Base-by-base conservation (phyloP, 2,329 filamentous ascomycete species). In the Geosmithia flava region DNA sequence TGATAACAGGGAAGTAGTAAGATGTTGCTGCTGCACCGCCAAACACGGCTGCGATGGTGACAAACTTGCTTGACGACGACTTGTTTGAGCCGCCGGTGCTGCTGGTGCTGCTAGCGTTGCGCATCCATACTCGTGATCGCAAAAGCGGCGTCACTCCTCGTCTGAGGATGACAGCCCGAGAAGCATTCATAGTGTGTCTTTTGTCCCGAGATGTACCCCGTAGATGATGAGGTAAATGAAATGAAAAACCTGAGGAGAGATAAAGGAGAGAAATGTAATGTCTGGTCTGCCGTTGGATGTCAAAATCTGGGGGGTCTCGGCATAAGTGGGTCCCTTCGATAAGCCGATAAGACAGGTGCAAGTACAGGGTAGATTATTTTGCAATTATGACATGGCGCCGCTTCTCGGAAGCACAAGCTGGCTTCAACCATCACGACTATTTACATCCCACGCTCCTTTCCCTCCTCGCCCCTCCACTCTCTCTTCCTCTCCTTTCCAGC, bases 1-100 rank as follows among this genome's bases (percentile, higher is more conserved):
- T 61, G 51, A 70, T 51, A 17, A 52, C 53, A 20, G 65, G 65
- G 52, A 68, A 68, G 49, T 59, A 65, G 50, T 70, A 64, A 15
- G 60, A 59, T 45, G 64, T 63, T 13, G 63, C 64, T 15, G 65
- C 63, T 11, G 64, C 66, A 7, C 59, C 57, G n/a, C 61, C 67
- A 44, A 71, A 65, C 17, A 68, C 56, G 19, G 61, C 56, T 0
- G 56, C 54, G 16, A 63, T 54, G 44, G 57, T 53, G 49, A 68
- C 42, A 5, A 62, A 47, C 49, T 58, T 62, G 15, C 59, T 27
- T 8, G 23, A 27, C 8, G 23, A 27, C 23, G 23, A 5, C 23
- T 27, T 27, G 8, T 8, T 4, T 8, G 4, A 8, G 23, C 23
- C 23, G 23, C 23, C 23, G 23, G 4, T 8, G 23, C 23, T 27